Percentiles rank a stretch among this genome's conserved stretches.
phyloP scores from a whole-genome alignment of 2,329 filamentous ascomycete genomes.

The Clarireedia sp. region DNA sequence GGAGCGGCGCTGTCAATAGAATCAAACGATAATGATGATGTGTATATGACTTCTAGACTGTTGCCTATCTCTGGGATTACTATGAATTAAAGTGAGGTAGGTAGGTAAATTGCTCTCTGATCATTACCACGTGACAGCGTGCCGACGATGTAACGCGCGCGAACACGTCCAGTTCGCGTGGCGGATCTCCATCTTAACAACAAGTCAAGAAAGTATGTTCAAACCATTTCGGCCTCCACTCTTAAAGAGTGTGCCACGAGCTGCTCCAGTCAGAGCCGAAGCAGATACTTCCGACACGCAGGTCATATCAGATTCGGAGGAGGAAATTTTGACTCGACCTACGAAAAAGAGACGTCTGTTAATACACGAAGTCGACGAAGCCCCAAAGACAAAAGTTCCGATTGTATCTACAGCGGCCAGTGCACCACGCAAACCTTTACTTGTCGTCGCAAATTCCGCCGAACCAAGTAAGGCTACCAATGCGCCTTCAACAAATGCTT shows the following conservation, averaged over 20 bases:
- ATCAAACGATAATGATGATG: background rate
- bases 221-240: slow-evolving; percentile 30
- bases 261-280: slow-evolving; percentile 13
- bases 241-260: slow-evolving; percentile 16
- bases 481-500: background rate
- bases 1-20: background rate
- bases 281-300: slow-evolving; percentile 12
- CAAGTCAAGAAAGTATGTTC: slow-evolving; percentile 19
- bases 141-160: background rate
- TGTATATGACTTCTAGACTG: too few relatives aligned
- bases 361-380: slow-evolving; percentile 22
- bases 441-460: slow-evolving; percentile 22
- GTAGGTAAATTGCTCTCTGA: background rate
- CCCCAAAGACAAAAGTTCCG: slow-evolving; percentile 12
- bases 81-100: background rate
- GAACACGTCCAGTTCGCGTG: background rate
- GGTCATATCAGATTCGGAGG: slow-evolving; percentile 12
- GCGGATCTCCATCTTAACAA: background rate
- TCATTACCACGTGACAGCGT: too few relatives aligned
- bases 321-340: slow-evolving; percentile 15
- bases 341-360: slow-evolving; percentile 23
- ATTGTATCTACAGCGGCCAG: slow-evolving; percentile 16
- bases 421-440: slow-evolving; percentile 27
- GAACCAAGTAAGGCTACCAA: slow-evolving; percentile 11
- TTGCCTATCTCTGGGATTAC: too few relatives aligned